Percentiles rank a stretch among this genome's conserved stretches.
Conservation (phyloP, 2,329 filamentous ascomycete genomes). For the Aspergillus neotritici region DNA sequence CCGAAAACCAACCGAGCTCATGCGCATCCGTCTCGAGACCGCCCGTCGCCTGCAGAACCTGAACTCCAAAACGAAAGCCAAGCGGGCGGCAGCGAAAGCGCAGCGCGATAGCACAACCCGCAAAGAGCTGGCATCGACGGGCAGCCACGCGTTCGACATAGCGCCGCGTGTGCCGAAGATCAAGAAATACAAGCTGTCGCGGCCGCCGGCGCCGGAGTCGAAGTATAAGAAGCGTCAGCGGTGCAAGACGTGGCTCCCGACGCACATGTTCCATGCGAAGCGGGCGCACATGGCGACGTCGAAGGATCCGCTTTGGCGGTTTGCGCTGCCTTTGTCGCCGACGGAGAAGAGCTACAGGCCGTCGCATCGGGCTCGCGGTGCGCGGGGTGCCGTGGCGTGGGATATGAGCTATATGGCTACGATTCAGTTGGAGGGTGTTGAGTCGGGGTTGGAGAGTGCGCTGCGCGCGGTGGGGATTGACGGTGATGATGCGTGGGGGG, state of each 20-base stretch:
- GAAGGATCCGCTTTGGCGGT: conserved; percentile 78
- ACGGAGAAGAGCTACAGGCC: conserved; percentile 85
- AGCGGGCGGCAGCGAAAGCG: conserved; percentile 41
- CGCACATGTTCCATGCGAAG: conserved; percentile 91
- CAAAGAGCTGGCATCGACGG: conserved; percentile 18
- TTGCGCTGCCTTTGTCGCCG: conserved; percentile 76
- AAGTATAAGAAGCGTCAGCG: conserved; percentile 81
- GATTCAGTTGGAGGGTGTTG: conserved; percentile 66
- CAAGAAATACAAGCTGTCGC: conserved; percentile 63
- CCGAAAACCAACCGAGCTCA: conserved; percentile 41
- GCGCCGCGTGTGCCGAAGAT: conserved; percentile 55
- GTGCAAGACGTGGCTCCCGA: conserved; percentile 89
- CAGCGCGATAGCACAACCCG: conserved; percentile 30
- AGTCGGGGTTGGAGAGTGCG: conserved; percentile 59
- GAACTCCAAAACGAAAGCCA: conserved; percentile 41
- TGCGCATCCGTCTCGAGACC: conserved; percentile 62
- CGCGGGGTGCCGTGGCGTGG: conserved; percentile 77
- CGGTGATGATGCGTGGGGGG: conserved; percentile 55
- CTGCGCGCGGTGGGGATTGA: conserved; percentile 61
- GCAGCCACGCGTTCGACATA: conserved; percentile 30
- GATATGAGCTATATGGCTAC: conserved; percentile 93
- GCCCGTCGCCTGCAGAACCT: conserved; percentile 65
- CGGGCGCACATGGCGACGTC: conserved; percentile 80
- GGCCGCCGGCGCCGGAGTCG: conserved; percentile 55
- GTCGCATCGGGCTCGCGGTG: conserved; percentile 71